Base-by-base conservation (phyloP, 176 grass and related monocot species). In the Carex littledalei region DNA sequence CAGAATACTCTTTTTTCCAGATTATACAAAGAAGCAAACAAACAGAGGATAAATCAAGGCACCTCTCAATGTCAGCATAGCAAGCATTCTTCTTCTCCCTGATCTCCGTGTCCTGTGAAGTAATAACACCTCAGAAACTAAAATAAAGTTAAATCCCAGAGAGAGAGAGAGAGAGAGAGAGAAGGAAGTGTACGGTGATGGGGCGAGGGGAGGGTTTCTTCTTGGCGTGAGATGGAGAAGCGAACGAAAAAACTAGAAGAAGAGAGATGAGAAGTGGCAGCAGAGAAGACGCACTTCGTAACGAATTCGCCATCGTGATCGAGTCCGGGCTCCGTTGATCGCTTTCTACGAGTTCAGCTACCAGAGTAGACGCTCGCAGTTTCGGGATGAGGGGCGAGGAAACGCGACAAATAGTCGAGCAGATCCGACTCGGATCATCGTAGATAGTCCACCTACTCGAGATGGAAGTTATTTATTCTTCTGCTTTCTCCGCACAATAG, bases 61-160 rank as follows among this genome's bases (percentile, higher is more conserved):
- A 98, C 95, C 92, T 94, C 85, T 95, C 95, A 84, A 98, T 63
- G 60, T 98, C 95, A 34, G 89, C 92, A 87, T 98, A 95, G 91
- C 95, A 98, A 72, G 86, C 79, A 79, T 78, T 65, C 89, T 95
- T 98, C 86, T 93, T 98, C 79, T 89, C 86, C 61, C 85, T 85
- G 87, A 98, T 92, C 91, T 98, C 93, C 50, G 13, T 80, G 83
- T 95, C 95, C 95, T 94, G 64, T 15, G 16, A 63, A 67, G 20
- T 18, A 26, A 54, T 8, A 76, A 1, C 20, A 60, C 62, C 63
- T 82, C 34, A 29, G 57, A 87, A 86, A 67, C 29, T 80, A 10
- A 74, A 65, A 26, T n/a, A 53, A 74, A 17, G 3, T 58, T 16
- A 10, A 61, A 18, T 2, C 5, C 4, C 8, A 79, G 8, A 63